Evolutionary conservation across 805 yeast genomes (phyloP), one percentile per base, ranked within the genome.

Genomic region (Kluyveromyces nonfermentans): DNA sequence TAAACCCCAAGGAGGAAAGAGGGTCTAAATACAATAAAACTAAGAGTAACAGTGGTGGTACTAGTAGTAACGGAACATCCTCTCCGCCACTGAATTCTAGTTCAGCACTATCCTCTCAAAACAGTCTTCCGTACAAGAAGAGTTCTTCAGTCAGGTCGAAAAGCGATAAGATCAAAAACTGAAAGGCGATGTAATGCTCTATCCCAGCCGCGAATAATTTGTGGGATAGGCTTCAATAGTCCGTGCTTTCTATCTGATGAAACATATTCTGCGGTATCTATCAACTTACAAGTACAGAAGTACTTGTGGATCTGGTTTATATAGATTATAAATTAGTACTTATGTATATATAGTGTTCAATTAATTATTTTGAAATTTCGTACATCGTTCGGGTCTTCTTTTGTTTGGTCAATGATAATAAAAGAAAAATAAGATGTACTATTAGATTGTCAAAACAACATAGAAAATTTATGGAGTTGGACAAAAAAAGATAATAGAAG

Each of bases 1-100:
- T 14, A 28, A 43, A 41, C 37, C 22, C 55, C 46, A 42, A 41
- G 20, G 51, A 46, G 16, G 50, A 35, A 14, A 34, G 18, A 21
- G 33, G 36, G 7, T 28, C 35, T n/a, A 35, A 41, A 32, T 18
- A 34, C 33, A 35, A 35, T 20, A 22, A 31, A 15, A 16, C 20
- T 4, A 41, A 40, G 15, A 31, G n/a, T 25, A 40, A 18, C 34
- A 28, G 33, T 33, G 25, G n/a, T 15, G 25, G 33, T 16, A 22
- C 6, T 22, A 19, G 7, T 25, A 17, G n/a, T 15, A 28, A 7
- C 21, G 25, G 35, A 39, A 31, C 17, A 10, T 33, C 35, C n/a
- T 38, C 41, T 7, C 41, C 41, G 10, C 31, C 40, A 4, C 40
- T 30, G 9, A 20, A 7, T 17, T 18, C 34, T 15, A 34, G 22